Evolutionary conservation across 2,329 filamentous ascomycete species (phyloP), one percentile per base, ranked within the genome.

Genomic region (Rutstroemia sydowiana): DNA sequence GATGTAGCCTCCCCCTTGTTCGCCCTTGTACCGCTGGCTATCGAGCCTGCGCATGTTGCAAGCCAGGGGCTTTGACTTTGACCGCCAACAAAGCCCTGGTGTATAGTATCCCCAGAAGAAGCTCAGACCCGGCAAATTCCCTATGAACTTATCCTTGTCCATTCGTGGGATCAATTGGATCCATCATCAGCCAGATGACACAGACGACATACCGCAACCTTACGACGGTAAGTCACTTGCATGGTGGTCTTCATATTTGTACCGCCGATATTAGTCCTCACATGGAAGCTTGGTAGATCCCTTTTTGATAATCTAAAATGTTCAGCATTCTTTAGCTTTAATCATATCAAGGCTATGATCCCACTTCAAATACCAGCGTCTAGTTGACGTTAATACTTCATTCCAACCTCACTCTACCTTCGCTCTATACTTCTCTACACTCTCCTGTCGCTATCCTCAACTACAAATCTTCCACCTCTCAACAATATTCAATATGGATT

Each of bases 181-280:
- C 61, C 61, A 59, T 58, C 58, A 58, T 54, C 59, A 62, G 55
- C 60, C 57, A 61, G 52, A 65, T 65, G 63, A 65, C 63, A 66
- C 63, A 64, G 61, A 66, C 61, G 57, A 65, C 61, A 64, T 65
- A 61, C 48, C 46, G 37, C 46, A 48, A 48, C 61, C 61, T 59
- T 53, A 61, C 62, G 56, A 61, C 62, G 56, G 56, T 59, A 61
- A 63, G 56, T 64, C 59, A 61, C 52, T 61, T 57, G 57, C 61
- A 63, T 61, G 59, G 62, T 59, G 59, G 54, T 53, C 50, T 62
- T 56, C 56, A 63, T 62, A 61, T 60, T 61, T 63, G 60, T 60
- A 55, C 56, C 57, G 53, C 62, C 59, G 60, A 53, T 61, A 57
- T 65, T 63, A 64, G 61, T 58, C 59, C 60, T 54, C 48, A 57